These are phyloP conservation scores for Tubosaeta sp. DNA, from an alignment of 768 basidiomycete species.

Conservation along the genomic window DNA sequence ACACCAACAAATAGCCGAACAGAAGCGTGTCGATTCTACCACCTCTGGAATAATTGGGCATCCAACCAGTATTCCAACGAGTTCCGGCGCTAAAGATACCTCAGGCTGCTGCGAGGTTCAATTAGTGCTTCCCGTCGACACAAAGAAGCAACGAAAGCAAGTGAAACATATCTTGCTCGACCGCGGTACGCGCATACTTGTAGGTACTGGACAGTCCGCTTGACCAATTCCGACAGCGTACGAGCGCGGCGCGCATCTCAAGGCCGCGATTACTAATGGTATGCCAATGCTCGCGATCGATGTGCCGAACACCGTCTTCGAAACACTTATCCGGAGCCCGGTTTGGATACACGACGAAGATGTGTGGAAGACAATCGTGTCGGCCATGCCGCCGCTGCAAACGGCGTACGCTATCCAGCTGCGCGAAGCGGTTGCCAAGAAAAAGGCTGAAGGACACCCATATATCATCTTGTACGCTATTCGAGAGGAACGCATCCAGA, in stretches of 20 bases:
- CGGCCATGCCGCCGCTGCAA: conserved; percentile 52
- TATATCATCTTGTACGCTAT: conserved; percentile 65
- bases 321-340: conserved; percentile 51
- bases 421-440: conserved; percentile 59
- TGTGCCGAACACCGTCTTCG: conserved; percentile 56
- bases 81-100: conserved; percentile 33
- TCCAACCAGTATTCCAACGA: conserved; percentile 35
- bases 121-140: conserved; percentile 61
- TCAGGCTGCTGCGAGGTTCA: conserved; percentile 47
- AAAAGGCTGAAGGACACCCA: conserved; percentile 57
- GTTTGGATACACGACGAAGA: conserved; percentile 76
- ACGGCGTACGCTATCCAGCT: conserved; percentile 63
- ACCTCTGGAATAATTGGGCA: conserved; percentile 54
- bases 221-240: conserved; percentile 43
- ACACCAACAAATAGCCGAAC: conserved; percentile 73
- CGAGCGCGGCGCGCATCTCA: conserved; percentile 55
- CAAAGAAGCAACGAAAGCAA: conserved; percentile 71
- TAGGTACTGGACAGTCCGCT: not conserved
- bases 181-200: conserved; percentile 42
- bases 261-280: conserved; percentile 52
- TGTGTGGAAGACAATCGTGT: conserved; percentile 57
- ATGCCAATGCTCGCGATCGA: conserved; percentile 73
- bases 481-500: conserved; percentile 63
- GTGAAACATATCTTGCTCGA: conserved; percentile 68
- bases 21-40: conserved; percentile 66